A percentile compares a stretch with the other conserved stretches of the same genome.
Conservation (phyloP, 345 rosid species). For the Viola odorata region DNA sequence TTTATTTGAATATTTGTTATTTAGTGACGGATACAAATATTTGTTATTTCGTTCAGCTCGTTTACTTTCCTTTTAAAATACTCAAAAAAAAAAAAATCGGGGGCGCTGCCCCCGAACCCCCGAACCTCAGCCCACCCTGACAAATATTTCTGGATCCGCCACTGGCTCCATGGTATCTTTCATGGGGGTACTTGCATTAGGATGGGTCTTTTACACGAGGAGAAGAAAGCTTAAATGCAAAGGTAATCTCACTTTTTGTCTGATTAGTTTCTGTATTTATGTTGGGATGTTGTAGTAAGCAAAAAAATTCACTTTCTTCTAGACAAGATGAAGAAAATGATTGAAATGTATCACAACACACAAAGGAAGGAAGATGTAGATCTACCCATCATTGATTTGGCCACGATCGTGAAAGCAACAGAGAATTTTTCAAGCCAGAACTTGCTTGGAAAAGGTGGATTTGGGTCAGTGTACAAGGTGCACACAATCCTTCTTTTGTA, state of each 20-base stretch:
- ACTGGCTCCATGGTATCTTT: neutral
- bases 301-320: neutral
- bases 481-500: neutral
- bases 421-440: slow-evolving; percentile 11
- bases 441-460: slow-evolving; percentile 31
- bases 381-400: neutral
- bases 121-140: too few species aligned
- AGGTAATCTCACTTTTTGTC: neutral
- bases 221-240: neutral
- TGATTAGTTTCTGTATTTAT: neutral
- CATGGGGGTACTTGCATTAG: neutral
- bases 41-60: too few species aligned
- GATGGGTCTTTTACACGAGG: neutral
- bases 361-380: slow-evolving; percentile 1
- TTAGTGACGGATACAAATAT: too few species aligned
- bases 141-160: too few species aligned
- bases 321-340: neutral
- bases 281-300: neutral
- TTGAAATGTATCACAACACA: neutral
- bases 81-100: too few species aligned
- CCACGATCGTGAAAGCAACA: slow-evolving; percentile 3
- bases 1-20: too few species aligned
- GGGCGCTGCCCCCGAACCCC: too few species aligned
- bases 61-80: too few species aligned
- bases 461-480: slow-evolving; percentile 23